Percentiles rank a stretch among this genome's conserved stretches.
Evolutionary conservation across 371 early-diverging fungal genomes (phyloP).

Genomic region (Mortierella sp.): DNA sequence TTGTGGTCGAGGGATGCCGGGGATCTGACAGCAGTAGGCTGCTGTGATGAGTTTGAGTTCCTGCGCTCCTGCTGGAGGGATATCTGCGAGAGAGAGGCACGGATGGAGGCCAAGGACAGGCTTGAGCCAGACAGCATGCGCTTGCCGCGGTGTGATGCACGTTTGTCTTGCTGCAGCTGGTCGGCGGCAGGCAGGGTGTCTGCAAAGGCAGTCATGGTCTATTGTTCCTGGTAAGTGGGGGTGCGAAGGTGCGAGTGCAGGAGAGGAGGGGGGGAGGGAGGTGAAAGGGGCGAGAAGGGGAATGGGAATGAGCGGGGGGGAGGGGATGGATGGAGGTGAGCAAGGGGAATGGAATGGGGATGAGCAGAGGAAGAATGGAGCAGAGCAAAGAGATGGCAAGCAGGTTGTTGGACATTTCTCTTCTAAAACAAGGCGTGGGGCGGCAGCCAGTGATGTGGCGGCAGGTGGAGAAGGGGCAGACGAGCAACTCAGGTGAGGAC

Average conservation of each 20-base stretch:
- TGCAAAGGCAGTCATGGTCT: slow-evolving; percentile 14
- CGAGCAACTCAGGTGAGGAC: too few species aligned
- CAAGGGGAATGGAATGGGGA: too few species aligned
- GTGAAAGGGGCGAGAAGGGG: neutral
- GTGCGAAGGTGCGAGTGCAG: neutral
- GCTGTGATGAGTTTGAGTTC: neutral
- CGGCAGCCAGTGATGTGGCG: too few species aligned
- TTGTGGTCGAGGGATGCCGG: neutral
- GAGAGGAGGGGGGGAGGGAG: neutral
- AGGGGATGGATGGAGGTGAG: neutral
- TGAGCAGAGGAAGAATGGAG: too few species aligned
- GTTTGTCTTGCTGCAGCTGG: neutral
- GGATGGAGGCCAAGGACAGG: slow-evolving; percentile 6
- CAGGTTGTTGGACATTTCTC: too few species aligned
- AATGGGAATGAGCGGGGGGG: neutral
- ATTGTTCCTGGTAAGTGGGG: too few species aligned
- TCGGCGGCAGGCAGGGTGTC: neutral
- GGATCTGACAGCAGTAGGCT: neutral
- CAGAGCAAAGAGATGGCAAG: too few species aligned
- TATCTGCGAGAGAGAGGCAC: slow-evolving; percentile 11
- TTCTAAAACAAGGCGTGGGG: too few species aligned
- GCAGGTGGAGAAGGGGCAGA: too few species aligned
- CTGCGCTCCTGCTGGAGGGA: slow-evolving; percentile 4
- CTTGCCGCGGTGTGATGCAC: slow-evolving; percentile 2
- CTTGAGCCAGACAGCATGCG: slow-evolving; percentile 5